Evolutionary conservation across 371 early-diverging fungal species (phyloP).

Genomic region (Mortierella sp.): DNA sequence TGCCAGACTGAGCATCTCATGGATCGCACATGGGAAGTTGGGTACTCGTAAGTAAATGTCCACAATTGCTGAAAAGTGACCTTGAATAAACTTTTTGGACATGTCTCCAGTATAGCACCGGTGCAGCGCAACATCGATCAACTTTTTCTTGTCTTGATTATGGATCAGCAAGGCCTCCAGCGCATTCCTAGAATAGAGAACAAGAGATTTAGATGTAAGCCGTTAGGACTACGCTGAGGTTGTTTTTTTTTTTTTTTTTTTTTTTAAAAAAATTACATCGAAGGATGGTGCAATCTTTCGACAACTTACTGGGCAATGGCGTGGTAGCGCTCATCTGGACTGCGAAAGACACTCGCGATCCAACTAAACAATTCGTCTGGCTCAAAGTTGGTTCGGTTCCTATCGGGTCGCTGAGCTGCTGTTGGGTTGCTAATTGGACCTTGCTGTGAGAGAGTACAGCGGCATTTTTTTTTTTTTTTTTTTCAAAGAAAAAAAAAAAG

Average conservation of each 20-base stretch:
- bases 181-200: conserved; percentile 55
- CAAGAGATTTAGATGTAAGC: background rate
- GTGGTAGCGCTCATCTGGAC: conserved; percentile 70
- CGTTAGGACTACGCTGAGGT: too few species aligned
- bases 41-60: conserved; percentile 69
- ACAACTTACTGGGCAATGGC: conserved; percentile 52
- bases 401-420: conserved; percentile 18
- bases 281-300: background rate
- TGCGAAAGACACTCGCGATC: conserved; percentile 78
- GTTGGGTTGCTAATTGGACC: conserved; percentile 43
- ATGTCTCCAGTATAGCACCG: conserved; percentile 82
- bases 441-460: conserved; percentile 31
- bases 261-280: too few species aligned
- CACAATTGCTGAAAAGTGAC: conserved; percentile 81
- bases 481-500: background rate
- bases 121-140: conserved; percentile 72
- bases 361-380: conserved; percentile 58
- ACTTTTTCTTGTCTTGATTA: conserved; percentile 72
- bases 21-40: conserved; percentile 69
- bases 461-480: too few species aligned
- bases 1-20: conserved; percentile 79
- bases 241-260: background rate
- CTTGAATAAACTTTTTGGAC: conserved; percentile 69
- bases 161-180: conserved; percentile 75
- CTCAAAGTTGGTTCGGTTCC: conserved; percentile 52